Percentiles rank a stretch among this genome's conserved stretches.
These are phyloP conservation scores for Penicillium ochrochloron DNA, from an alignment of 495 filamentous ascomycete genomes.

Conservation along the genomic window DNA sequence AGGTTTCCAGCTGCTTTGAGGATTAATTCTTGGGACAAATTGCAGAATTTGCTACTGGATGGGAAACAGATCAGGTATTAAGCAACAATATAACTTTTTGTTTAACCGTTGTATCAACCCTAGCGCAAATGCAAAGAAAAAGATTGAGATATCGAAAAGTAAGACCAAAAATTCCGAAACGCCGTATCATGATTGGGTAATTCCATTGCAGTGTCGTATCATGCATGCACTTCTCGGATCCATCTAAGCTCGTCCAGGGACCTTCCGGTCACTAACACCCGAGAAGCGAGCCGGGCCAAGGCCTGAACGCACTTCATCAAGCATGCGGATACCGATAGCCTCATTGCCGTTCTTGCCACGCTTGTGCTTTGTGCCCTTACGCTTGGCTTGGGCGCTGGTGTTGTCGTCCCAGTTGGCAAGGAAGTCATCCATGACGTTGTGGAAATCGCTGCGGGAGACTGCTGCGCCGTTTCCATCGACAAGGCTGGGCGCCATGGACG, in stretches of 20 bases:
- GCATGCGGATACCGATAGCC: conserved; percentile 79
- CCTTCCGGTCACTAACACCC: conserved; percentile 22
- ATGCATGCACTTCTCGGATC: conserved; percentile 23
- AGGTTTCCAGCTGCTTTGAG: conserved; percentile 18
- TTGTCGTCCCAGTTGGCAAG: conserved; percentile 62
- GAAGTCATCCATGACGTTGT: conserved; percentile 93
- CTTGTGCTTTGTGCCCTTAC: conserved; percentile 56
- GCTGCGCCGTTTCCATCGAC: conserved; percentile 42
- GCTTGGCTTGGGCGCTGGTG: conserved; percentile 76
- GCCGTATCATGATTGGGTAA: conserved; percentile 32
- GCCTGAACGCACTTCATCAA: conserved; percentile 86
- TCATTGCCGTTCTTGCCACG: conserved; percentile 81
- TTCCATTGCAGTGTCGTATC: conserved; percentile 38
- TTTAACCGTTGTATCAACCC: conserved; percentile 29
- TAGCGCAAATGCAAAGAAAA: conserved; percentile 28
- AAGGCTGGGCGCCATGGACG: conserved; percentile 52
- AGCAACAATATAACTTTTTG: conserved; percentile 30
- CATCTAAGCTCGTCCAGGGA: conserved; percentile 38
- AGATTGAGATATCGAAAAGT: conserved; percentile 18
- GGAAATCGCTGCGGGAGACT: conserved; percentile 74
- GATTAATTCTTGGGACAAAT: conserved; percentile 25
- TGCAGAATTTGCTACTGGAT: conserved; percentile 22
- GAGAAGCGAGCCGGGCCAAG: conserved; percentile 69
- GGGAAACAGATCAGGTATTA: conserved; percentile 14
- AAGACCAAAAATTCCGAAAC: conserved; percentile 27